Conservation (phyloP, 768 basidiomycete genomes). For the Boletus bicolor region DNA sequence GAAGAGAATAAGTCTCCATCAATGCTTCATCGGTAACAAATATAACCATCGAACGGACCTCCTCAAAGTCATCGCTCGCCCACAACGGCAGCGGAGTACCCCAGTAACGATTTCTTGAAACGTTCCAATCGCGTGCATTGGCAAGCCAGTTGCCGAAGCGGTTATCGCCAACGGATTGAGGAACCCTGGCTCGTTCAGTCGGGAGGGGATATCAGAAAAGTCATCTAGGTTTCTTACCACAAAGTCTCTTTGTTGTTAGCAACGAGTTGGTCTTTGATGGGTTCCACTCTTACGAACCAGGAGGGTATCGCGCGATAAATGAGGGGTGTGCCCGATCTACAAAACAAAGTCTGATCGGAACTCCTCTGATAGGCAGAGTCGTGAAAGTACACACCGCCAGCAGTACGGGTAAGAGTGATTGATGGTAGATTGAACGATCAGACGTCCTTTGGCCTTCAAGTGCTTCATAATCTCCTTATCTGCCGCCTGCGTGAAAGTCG, state of each 20-base stretch:
- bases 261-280: conserved; percentile 82
- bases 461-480: conserved; percentile 93
- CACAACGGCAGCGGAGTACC: conserved; percentile 97
- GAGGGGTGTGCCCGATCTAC: conserved; percentile 89
- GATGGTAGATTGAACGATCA: conserved; percentile 83
- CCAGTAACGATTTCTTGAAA: conserved; percentile 99
- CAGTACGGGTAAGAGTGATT: conserved; percentile 96
- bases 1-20: background rate
- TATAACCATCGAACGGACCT: conserved; percentile 41
- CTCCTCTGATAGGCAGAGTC: background rate
- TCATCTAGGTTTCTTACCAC: conserved; percentile 53
- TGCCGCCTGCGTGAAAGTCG: conserved; percentile 56
- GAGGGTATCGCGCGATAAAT: conserved; percentile 94
- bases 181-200: conserved; percentile 62
- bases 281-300: conserved; percentile 92
- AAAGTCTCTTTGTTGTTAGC: conserved; percentile 85
- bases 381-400: conserved; percentile 64
- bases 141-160: conserved; percentile 97
- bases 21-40: background rate
- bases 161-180: conserved; percentile 83
- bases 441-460: conserved; percentile 80
- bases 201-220: background rate
- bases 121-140: conserved; percentile 99
- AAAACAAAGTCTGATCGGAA: background rate
- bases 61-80: conserved; percentile 89